Evolutionary conservation across 2,329 filamentous ascomycete species (phyloP), one percentile per base, ranked within the genome.

Genomic region (Atkinsonella hypoxylon): DNA sequence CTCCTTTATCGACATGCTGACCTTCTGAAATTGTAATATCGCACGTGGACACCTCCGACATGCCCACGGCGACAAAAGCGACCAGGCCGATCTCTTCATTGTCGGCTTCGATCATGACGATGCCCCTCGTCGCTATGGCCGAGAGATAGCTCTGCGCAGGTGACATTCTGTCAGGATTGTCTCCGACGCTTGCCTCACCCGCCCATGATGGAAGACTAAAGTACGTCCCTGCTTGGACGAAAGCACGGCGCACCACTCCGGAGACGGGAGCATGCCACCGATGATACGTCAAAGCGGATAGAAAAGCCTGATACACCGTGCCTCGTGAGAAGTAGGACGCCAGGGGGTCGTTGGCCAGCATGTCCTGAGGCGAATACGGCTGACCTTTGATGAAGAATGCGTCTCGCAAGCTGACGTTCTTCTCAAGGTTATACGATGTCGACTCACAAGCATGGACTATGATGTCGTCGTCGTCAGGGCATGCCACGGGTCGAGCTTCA

Each of bases 31-130:
- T 82, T 0, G 78, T 83, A 45, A 87, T 81, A 47, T 88, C 83
- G 59, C 84, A 88, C 0, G 82, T 82, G 51, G 77, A 82, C 11
- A 89, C 84, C 65, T 89, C 85, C 36, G 81, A 81, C 85, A 89
- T 89, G 1, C 85, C 86, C 2, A 89, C 75, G 1, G 77, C 80
- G 13, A 89, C 69, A 55, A 88, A 83, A 0, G 76, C 81, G 72
- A 89, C 77, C 31, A 88, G 65, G 0, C 85, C 85, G 39, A 89
- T 80, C 1, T 71, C 71, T 1, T 73, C 70, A 55, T 85, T 83
- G 56, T 87, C 82, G 0, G 83, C 82, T 61, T 87, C 74, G 53
- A 89, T 78, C 60, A 85, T 79, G 55, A 89, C 80, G 45, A 89
- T 64, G 0, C 79, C 83, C 3, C 85, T 72, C 2, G 85, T 83